phyloP scores from a whole-genome alignment of 192 early-diverging fungal genomes.

The Entophlyctis helioformis region DNA sequence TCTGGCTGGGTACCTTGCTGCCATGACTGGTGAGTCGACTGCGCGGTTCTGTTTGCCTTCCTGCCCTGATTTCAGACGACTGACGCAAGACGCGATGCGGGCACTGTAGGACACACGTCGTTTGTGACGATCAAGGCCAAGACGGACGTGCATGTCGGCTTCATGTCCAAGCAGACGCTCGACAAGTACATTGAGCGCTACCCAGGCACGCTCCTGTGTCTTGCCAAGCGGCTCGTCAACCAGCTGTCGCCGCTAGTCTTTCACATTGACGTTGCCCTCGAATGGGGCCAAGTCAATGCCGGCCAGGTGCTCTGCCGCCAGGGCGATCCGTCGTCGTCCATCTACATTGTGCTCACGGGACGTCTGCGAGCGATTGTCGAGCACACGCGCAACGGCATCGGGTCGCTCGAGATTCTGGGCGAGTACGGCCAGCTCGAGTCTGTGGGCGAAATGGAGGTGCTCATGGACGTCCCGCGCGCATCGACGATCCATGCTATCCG shows the following conservation, averaged over 20 bases:
- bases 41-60: background rate
- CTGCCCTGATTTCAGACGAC: background rate
- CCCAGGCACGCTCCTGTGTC: constrained; percentile 68
- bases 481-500: constrained; percentile 95
- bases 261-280: constrained; percentile 49
- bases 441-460: constrained; percentile 87
- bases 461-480: constrained; percentile 59
- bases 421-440: constrained; percentile 95
- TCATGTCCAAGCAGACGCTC: constrained; percentile 67
- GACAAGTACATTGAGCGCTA: constrained; percentile 78
- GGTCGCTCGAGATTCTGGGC: constrained; percentile 59
- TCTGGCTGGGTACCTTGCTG: constrained; percentile 83
- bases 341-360: constrained; percentile 87
- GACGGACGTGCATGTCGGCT: constrained; percentile 75
- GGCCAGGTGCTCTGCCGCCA: constrained; percentile 86
- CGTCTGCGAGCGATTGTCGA: constrained; percentile 81
- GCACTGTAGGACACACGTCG: constrained; percentile 55
- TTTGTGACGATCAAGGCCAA: constrained; percentile 74
- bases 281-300: constrained; percentile 91
- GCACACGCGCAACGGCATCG: constrained; percentile 4
- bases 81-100: background rate
- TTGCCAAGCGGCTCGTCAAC: constrained; percentile 77
- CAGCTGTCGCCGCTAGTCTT: constrained; percentile 69
- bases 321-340: constrained; percentile 74
- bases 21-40: constrained; percentile 53